Conservation (phyloP, 108 stramenopile genomes). For the Fragilaria crotonensis region DNA sequence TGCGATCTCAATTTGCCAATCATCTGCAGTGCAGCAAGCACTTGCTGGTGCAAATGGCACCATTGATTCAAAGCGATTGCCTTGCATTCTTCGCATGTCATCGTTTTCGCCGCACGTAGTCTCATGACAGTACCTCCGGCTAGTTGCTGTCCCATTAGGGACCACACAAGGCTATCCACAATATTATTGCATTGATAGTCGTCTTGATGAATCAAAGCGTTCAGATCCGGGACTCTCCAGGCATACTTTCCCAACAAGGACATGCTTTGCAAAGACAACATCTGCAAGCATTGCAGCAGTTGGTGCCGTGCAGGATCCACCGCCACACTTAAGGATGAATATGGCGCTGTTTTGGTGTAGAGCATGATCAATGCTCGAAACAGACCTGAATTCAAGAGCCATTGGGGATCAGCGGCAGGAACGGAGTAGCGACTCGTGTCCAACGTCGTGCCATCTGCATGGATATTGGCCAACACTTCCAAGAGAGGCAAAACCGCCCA, state of each 20-base stretch:
- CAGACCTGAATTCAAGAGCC: conserved; percentile 15
- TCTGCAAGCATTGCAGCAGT: conserved; percentile 1
- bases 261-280: conserved; percentile 5
- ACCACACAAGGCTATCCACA: conserved; percentile 5
- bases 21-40: neutral
- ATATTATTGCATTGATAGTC: neutral
- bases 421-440: neutral
- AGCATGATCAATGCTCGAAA: conserved; percentile 8
- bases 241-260: conserved; percentile 27
- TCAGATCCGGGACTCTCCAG: conserved; percentile 7
- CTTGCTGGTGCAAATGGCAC: neutral
- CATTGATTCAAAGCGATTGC: neutral
- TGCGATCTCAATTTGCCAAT: neutral
- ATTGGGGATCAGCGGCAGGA: conserved; percentile 9
- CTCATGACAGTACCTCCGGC: neutral
- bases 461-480: conserved; percentile 3
- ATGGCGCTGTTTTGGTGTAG: neutral
- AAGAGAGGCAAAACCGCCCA: conserved; percentile 13
- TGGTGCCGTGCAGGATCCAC: conserved; percentile 1
- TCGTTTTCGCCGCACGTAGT: no score
- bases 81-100: neutral
- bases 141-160: conserved; percentile 1
- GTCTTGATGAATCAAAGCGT: neutral
- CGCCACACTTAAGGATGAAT: neutral
- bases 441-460: conserved; percentile 1